Evolutionary conservation across 108 stramenopile species (phyloP), one percentile per base, ranked within the genome.

Genomic region (Epithemia pelagica): DNA sequence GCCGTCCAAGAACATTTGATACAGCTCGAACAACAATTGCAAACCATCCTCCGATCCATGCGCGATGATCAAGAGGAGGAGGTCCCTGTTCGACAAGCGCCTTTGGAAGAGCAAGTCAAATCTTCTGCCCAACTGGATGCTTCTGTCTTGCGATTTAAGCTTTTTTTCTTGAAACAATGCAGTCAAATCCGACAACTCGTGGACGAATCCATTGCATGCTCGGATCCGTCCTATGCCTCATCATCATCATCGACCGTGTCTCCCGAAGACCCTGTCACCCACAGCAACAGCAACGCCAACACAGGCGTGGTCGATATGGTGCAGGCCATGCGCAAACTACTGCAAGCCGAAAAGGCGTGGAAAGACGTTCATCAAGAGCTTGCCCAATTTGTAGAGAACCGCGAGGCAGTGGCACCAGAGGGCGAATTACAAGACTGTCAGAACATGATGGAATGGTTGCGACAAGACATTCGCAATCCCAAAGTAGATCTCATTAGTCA

Each of bases 121-220:
- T 27, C 61, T 53, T 1, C 52, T 0, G n/a, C 26, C 26, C 37
- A 46, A 46, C 37, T 46, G 15, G 37, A 46, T 46, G 37, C 37
- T 15, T 10, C 5, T 46, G 37, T 46, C 15, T 57, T 76, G 21
- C 1, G 27, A 23, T 28, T 28, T 19, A 65, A 67, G 29, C 51
- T 71, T 54, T 62, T 52, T 18, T 84, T 84, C 65, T 62, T 84
- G 29, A 72, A 76, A 27, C 58, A 73, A 56, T 80, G 77, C n/a
- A 84, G 83, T 69, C 52, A 70, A 0, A 74, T 74, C 1, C 64
- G 79, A 56, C 65, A 75, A 1, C 28, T 58, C 28, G 30, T 84
- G 33, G 79, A 84, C 32, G 68, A 75, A 52, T 56, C 69, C 29
- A 62, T 63, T 19, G 61, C 74, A 20, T 30, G 78, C 54, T 37